phyloP scores from a whole-genome alignment of 2,329 filamentous ascomycete species.

The Claviceps sorghi region DNA sequence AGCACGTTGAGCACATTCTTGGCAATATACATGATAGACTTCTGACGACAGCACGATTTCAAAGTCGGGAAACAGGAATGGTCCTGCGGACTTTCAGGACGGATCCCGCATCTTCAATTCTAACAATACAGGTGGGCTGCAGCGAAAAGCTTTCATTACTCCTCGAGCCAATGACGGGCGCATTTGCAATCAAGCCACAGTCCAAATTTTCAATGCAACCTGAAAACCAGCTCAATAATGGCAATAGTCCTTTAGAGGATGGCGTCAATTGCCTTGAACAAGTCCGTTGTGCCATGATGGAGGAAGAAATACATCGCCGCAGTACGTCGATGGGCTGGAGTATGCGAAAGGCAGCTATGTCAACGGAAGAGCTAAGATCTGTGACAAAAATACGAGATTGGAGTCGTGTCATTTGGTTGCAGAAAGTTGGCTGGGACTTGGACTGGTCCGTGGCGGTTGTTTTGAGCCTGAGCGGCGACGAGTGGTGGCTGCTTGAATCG shows the following conservation, averaged over 20 bases:
- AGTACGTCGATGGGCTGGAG: conserved; percentile 53
- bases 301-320: conserved; percentile 45
- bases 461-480: conserved; percentile 57
- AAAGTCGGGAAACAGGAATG: conserved; percentile 42
- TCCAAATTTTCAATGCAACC: conserved; percentile 38
- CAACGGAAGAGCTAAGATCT: conserved; percentile 40
- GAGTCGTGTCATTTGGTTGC: conserved; percentile 53
- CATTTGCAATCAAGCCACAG: conserved; percentile 54
- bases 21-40: conserved; percentile 50
- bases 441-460: conserved; percentile 61
- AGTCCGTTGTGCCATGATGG: conserved; percentile 45
- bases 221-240: conserved; percentile 51
- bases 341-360: conserved; percentile 31
- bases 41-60: conserved; percentile 43
- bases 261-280: conserved; percentile 43
- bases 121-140: conserved; percentile 57
- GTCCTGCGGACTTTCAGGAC: conserved; percentile 40
- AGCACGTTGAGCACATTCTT: conserved; percentile 60
- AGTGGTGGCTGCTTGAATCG: conserved; percentile 63
- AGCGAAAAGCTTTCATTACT: conserved; percentile 44
- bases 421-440: conserved; percentile 53
- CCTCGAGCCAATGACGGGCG: conserved; percentile 68
- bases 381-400: conserved; percentile 49
- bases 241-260: conserved; percentile 41
- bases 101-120: conserved; percentile 50